Evolutionary conservation across 116 monocot species (phyloP), one percentile per base, ranked within the genome.

Genomic region (Zostera marina): DNA sequence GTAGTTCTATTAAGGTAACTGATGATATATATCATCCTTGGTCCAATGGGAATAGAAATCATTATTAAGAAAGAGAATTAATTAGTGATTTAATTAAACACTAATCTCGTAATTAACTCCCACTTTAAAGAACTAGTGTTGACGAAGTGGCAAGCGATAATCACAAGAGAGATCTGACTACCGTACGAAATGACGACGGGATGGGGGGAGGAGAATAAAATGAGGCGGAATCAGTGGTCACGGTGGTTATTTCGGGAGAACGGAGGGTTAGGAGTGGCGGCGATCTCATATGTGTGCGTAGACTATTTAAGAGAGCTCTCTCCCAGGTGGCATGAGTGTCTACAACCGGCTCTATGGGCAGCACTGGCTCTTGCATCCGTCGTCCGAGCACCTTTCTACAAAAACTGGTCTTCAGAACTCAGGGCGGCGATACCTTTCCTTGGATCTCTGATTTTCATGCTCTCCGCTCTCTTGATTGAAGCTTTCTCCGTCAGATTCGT

Each of bases 261-360:
- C n/a, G 61, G 47, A 8, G 78, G 79, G 8, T 74, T 91, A n/a
- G 96, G 89, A n/a, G 46, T 80, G 44, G 83, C 76, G 61, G 96
- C 89, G 74, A 72, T 82, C 53, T 56, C 82, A 22, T 96, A 89
- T 70, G 74, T 96, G 22, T 61, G 63, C 47, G 51, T 85, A 9
- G 96, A 89, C 72, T 85, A 85, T 63, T 76, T 89, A 53, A 66
- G 85, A 52, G 62, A 80, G 58, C 41, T 74, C 21, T 72, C 77
- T 39, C 82, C 85, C 22, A 12, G 56, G 63, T 96, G 85, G 89
- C 96, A 96, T 62, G 72, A 22, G 38, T 67, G 77, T 32, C 77
- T 89, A 4, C 82, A 80, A 74, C 96, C 82, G 60, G 80, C 69
- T 63, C 78, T 96, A 6, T 96, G 96, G 96, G 77, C 66, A 44